A percentile compares a stretch with the other conserved stretches of the same genome.
phyloP scores from a whole-genome alignment of 73 alveolate species.

The Vitrella brassicaformis region DNA sequence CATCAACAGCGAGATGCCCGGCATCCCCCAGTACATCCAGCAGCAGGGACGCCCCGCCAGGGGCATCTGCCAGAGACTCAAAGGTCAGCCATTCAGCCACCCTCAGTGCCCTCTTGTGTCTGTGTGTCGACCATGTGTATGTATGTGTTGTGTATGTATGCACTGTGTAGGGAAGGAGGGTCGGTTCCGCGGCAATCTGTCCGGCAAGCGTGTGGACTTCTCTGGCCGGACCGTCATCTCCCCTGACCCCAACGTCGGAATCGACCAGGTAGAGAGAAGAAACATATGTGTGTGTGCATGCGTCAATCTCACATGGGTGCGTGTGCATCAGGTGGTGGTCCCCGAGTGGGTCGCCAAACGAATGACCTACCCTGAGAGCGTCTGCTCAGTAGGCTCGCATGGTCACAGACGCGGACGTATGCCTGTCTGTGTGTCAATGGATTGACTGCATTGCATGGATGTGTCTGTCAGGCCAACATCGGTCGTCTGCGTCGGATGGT shows the following conservation, averaged over 20 bases:
- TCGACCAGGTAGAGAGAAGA: constrained; percentile 81
- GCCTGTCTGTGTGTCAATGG: too few species aligned
- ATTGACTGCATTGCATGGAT: too few species aligned
- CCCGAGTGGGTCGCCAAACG: constrained; percentile 92
- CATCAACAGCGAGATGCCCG: constrained; percentile 68
- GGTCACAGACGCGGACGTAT: too few species aligned
- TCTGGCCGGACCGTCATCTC: constrained; percentile 98
- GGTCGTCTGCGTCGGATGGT: constrained; percentile 65
- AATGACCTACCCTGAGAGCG: constrained; percentile 95
- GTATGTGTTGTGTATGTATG: background rate
- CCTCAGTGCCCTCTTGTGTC: background rate
- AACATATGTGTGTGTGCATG: background rate
- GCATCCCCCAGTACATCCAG: constrained; percentile 62
- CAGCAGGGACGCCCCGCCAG: constrained; percentile 62
- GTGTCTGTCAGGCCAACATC: constrained; percentile 49
- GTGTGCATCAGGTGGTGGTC: constrained; percentile 49
- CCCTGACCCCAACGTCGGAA: constrained; percentile 97
- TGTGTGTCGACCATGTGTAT: background rate
- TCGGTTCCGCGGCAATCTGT: constrained; percentile 90
- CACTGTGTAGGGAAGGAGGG: constrained; percentile 62
- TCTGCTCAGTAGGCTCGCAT: constrained; percentile 22
- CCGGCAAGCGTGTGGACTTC: constrained; percentile 98
- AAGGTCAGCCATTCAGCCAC: constrained; percentile 80
- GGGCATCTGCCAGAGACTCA: constrained; percentile 84
- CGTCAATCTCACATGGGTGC: background rate